Evolutionary conservation across 2,329 filamentous ascomycete genomes (phyloP), one percentile per base, ranked within the genome.

Genomic region (Gaeumannomyces tritici): DNA sequence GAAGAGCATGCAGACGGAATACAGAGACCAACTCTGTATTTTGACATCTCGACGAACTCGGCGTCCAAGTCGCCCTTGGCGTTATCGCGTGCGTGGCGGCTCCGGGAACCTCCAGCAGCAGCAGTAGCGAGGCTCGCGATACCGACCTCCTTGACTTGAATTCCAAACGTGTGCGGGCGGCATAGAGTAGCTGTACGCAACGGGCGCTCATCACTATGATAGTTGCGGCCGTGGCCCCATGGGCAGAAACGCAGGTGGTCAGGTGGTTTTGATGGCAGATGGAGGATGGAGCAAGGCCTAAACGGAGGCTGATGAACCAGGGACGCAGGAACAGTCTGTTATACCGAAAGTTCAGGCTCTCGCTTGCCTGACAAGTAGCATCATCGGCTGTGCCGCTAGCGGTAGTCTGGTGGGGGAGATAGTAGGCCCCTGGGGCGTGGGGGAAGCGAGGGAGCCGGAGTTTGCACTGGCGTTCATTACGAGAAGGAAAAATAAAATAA

Each of bases 11-110:
- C 51, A 62, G 12, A 63, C 55, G 26, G 42, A 42, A 24, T 62
- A 64, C 59, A 64, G 35, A 57, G 63, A 29, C 63, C 63, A 64
- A 57, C 62, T 63, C 63, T 64, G 59, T 26, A 60, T 31, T 21
- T 59, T 57, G 47, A 64, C 26, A 31, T n/a, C 33, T 62, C 28
- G n/a, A 60, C 35, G 47, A 64, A 63, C 1, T 13, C 26, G 3
- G 47, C 57, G 21, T 63, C 63, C 24, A 62, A 62, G 54, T 61
- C 57, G 12, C 62, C 59, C 63, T 63, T 64, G 42, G 42, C 42
- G 35, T 13, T 18, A 18, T 51, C 42, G 42, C 42, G n/a, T 3
- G 18, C 15, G 18, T 47, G 1, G 42, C 18, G 21, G 42, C 42
- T 51, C 7, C 42, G 18, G 21, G 6, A 7, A 51, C 24, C 18